Percentiles rank a stretch among this genome's conserved stretches.
Evolutionary conservation across 805 yeast species (phyloP).

Genomic region (Pichia phayaonensis): DNA sequence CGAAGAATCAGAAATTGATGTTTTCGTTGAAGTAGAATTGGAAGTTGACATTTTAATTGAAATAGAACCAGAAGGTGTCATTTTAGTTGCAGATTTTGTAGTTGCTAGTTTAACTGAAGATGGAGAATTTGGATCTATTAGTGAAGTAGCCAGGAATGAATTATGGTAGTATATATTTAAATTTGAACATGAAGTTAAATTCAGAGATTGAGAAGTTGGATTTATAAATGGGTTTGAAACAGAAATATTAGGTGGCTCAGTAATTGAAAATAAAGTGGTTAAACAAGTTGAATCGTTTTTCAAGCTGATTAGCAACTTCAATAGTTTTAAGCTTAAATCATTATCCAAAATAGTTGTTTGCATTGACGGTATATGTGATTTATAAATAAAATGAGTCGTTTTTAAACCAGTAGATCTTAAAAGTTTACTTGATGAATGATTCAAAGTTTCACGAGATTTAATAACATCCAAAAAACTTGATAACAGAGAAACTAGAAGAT

Average conservation of each 20-base stretch:
- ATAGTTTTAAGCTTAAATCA: background rate
- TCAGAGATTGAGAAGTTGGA: background rate
- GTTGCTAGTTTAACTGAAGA: too few relatives aligned
- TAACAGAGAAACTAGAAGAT: conserved; percentile 13
- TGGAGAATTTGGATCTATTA: background rate
- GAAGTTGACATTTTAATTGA: background rate
- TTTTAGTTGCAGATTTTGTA: background rate
- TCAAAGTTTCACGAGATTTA: background rate
- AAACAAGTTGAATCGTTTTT: conserved; percentile 6
- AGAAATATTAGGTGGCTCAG: background rate
- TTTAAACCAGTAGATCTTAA: conserved; percentile 1
- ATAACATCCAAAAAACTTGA: conserved; percentile 12
- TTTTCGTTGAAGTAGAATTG: background rate
- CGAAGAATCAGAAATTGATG: background rate
- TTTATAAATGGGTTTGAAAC: background rate
- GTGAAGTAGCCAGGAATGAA: background rate
- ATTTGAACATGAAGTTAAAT: background rate
- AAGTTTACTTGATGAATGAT: background rate
- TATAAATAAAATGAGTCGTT: background rate
- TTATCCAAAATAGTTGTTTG: background rate
- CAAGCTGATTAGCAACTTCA: conserved; percentile 2
- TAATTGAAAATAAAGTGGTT: background rate
- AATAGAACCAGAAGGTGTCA: background rate
- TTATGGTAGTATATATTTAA: background rate
- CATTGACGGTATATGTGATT: conserved; percentile 1